Evolutionary conservation across 139 green algal species (phyloP).

Genomic region (Tetradesmus obliquus): DNA sequence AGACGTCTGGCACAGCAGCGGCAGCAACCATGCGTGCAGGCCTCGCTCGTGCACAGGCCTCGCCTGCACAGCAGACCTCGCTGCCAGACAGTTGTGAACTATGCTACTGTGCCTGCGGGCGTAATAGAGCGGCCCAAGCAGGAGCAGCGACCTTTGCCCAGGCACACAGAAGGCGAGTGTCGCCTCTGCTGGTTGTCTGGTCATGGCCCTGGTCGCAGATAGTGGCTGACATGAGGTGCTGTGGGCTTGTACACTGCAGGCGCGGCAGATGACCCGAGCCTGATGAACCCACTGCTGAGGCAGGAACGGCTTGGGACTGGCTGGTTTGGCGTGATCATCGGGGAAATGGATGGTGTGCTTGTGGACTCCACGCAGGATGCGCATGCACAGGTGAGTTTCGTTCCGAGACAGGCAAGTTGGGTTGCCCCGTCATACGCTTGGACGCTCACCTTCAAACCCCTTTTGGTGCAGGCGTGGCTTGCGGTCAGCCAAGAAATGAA

Average conservation of each 20-base stretch:
- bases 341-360: slow-evolving; percentile 86
- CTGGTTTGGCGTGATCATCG: slow-evolving; percentile 94
- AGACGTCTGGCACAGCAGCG: background rate
- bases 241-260: background rate
- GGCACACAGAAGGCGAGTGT: background rate
- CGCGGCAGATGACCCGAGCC: background rate
- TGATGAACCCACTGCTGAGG: background rate
- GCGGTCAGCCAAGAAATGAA: slow-evolving; percentile 86
- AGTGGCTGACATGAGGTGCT: background rate
- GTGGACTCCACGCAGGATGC: slow-evolving; percentile 69
- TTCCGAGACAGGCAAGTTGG: background rate
- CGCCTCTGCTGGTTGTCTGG: background rate
- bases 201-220: background rate
- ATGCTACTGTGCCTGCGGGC: background rate
- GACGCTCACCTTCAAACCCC: slow-evolving; percentile 16
- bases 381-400: slow-evolving; percentile 25
- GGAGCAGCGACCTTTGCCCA: background rate
- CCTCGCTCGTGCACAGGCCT: background rate
- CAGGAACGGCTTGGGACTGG: slow-evolving; percentile 70
- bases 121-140: background rate
- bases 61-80: background rate
- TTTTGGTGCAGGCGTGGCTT: slow-evolving; percentile 76
- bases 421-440: background rate
- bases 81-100: background rate
- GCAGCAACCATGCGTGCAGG: background rate